phyloP scores from a whole-genome alignment of 1,139 yeast species.

The Schizosaccharomyces versatilis region DNA sequence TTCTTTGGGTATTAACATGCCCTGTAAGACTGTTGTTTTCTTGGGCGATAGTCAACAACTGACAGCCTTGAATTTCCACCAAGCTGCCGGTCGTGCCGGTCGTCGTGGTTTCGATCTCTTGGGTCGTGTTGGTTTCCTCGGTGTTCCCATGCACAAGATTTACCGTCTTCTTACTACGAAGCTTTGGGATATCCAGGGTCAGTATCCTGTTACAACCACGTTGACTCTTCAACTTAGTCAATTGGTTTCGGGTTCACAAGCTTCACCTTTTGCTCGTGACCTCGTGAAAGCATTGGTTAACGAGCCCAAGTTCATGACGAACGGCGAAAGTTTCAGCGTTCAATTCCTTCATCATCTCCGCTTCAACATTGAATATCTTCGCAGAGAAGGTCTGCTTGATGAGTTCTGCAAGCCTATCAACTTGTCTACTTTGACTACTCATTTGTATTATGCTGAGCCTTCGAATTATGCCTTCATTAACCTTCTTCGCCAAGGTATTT shows the following conservation, averaged over 20 bases:
- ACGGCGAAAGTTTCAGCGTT: constrained; percentile 3
- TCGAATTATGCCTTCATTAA: constrained; percentile 8
- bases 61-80: constrained; percentile 8
- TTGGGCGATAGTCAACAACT: constrained; percentile 8
- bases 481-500: constrained; percentile 7
- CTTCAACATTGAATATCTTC: constrained; percentile 8
- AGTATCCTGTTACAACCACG: constrained; percentile 8
- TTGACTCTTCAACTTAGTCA: constrained; percentile 6
- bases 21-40: constrained; percentile 8
- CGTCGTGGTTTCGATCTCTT: constrained; percentile 10
- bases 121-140: constrained; percentile 10
- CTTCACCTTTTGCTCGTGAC: constrained; percentile 6
- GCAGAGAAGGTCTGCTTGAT: constrained; percentile 8
- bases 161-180: constrained; percentile 8
- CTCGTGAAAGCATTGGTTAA: constrained; percentile 7
- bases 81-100: constrained; percentile 11
- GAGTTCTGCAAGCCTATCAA: constrained; percentile 8
- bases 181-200: constrained; percentile 9
- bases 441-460: constrained; percentile 8
- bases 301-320: constrained; percentile 5
- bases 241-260: constrained; percentile 5
- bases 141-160: constrained; percentile 9
- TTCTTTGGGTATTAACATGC: constrained; percentile 10
- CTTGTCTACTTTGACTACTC: constrained; percentile 6
- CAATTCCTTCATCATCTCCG: constrained; percentile 9